Evolutionary conservation across 1,284 basidiomycete genomes (phyloP).

Genomic region (Tilletia caries): DNA sequence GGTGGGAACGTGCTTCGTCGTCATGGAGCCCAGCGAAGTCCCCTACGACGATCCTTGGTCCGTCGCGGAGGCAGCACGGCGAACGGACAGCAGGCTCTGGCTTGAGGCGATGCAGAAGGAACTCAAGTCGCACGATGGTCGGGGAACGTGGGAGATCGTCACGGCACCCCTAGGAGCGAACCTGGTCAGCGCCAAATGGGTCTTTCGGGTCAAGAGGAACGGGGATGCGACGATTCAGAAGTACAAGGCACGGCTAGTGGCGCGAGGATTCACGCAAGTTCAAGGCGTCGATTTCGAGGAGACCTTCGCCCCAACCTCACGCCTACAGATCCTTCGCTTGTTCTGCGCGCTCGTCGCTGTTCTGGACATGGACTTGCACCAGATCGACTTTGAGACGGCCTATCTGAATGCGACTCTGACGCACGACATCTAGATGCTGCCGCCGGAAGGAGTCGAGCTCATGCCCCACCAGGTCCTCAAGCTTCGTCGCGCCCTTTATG

Average conservation of each 20-base stretch:
- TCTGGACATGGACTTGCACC: constrained; percentile 51
- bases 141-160: constrained; percentile 45
- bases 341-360: constrained; percentile 55
- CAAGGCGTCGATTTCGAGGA: constrained; percentile 57
- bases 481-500: not conserved
- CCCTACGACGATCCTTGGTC: constrained; percentile 20
- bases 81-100: constrained; percentile 49
- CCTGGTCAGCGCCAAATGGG: constrained; percentile 53
- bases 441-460: constrained; percentile 41
- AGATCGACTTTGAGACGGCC: constrained; percentile 54
- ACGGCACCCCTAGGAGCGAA: constrained; percentile 34
- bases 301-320: constrained; percentile 56
- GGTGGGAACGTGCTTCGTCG: not conserved
- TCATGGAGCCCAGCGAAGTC: not conserved
- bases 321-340: constrained; percentile 50
- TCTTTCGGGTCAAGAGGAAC: constrained; percentile 55
- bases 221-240: constrained; percentile 41
- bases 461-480: not conserved
- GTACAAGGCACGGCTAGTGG: constrained; percentile 57
- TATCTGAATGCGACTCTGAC: constrained; percentile 56
- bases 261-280: constrained; percentile 57
- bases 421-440: constrained; percentile 55
- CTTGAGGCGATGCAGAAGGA: constrained; percentile 48
- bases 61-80: constrained; percentile 36
- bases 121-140: constrained; percentile 32